Percentiles rank a stretch among this genome's conserved stretches.
phyloP scores from a whole-genome alignment of 176 grass and related monocot genomes.

The Avena sativa region DNA sequence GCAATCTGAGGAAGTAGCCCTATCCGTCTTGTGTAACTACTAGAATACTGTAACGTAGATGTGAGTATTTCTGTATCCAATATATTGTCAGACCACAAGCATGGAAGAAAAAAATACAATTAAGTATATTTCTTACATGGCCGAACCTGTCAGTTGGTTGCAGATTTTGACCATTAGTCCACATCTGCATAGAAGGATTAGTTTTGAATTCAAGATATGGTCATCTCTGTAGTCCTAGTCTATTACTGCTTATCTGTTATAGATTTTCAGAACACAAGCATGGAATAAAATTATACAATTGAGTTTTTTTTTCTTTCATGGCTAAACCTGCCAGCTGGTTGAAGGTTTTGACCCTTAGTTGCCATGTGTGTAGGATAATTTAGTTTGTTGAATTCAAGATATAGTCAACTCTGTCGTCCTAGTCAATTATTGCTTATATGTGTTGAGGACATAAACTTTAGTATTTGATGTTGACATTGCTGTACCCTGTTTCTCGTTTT shows the following conservation, averaged over 20 bases:
- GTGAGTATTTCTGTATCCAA: not conserved
- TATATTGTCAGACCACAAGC: not conserved
- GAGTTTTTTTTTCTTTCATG: not conserved
- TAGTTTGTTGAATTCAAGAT: slow-evolving; percentile 24
- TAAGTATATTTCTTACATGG: not conserved
- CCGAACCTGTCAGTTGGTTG: not conserved
- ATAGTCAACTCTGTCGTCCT: not conserved
- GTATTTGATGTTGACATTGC: slow-evolving; percentile 7
- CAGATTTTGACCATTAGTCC: slow-evolving; percentile 21
- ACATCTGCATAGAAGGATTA: not conserved
- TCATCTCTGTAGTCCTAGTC: not conserved
- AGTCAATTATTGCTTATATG: not conserved
- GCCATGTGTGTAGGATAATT: not conserved
- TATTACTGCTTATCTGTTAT: not conserved
- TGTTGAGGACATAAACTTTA: not conserved
- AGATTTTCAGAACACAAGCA: not conserved
- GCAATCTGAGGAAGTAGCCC: not conserved
- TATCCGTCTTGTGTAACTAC: not conserved
- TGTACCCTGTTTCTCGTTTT: not conserved
- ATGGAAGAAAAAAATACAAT: not conserved
- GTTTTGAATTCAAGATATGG: slow-evolving; percentile 25
- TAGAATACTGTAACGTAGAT: not conserved
- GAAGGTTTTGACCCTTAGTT: slow-evolving; percentile 12
- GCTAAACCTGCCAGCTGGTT: not conserved
- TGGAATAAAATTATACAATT: not conserved